Conservation (phyloP, 2,329 filamentous ascomycete species). For the Pezicula rhizophila region DNA sequence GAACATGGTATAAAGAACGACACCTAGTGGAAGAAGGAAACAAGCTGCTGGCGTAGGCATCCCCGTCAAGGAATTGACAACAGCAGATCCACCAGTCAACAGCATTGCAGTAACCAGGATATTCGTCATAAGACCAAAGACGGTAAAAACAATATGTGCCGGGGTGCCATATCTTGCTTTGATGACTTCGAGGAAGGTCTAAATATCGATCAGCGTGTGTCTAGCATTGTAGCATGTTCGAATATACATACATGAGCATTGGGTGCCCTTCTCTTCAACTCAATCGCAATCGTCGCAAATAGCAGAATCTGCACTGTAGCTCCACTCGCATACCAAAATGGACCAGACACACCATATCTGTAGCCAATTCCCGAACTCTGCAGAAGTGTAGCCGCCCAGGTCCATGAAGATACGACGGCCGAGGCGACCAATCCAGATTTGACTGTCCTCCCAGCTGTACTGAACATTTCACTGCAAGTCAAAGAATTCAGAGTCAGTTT, state of each 20-base stretch:
- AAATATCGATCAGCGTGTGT: background rate
- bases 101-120: slow-evolving; percentile 87
- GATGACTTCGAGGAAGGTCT: slow-evolving; percentile 74
- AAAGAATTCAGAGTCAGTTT: too few species aligned
- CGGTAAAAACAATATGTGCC: slow-evolving; percentile 73
- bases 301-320: slow-evolving; percentile 83
- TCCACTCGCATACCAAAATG: slow-evolving; percentile 62
- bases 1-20: slow-evolving; percentile 72
- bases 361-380: slow-evolving; percentile 81
- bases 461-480: too few species aligned
- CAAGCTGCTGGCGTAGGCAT: slow-evolving; percentile 76
- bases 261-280: slow-evolving; percentile 78
- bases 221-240: background rate
- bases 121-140: slow-evolving; percentile 79
- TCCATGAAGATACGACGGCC: slow-evolving; percentile 90
- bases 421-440: slow-evolving; percentile 84
- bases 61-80: slow-evolving; percentile 64
- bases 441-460: slow-evolving; percentile 76
- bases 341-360: slow-evolving; percentile 63
- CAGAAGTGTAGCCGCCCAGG: slow-evolving; percentile 79
- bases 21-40: slow-evolving; percentile 74
- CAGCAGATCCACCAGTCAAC: slow-evolving; percentile 75
- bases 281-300: slow-evolving; percentile 85
- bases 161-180: slow-evolving; percentile 68
- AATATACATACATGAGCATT: slow-evolving; percentile 59